Evolutionary conservation across 2,329 filamentous ascomycete genomes (phyloP).

Genomic region (Arthrobotrys musiformis): DNA sequence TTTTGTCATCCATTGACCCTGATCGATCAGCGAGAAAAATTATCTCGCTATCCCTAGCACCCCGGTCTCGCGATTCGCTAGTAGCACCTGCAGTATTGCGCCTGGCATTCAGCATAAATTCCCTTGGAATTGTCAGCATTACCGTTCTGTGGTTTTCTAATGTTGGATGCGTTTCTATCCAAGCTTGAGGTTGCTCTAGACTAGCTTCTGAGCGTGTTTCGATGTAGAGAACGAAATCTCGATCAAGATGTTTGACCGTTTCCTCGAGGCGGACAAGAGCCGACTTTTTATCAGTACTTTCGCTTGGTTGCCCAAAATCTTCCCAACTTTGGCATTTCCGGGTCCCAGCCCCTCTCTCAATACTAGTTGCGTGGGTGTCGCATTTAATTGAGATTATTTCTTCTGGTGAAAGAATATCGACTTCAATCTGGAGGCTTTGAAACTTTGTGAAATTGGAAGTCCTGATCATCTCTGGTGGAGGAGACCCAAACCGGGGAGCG

Average conservation of each 20-base stretch:
- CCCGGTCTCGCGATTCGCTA: no score
- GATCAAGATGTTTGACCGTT: slow-evolving; percentile 55
- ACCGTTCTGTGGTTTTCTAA: slow-evolving; percentile 58
- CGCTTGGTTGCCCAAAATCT: neutral
- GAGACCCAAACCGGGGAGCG: slow-evolving; percentile 58
- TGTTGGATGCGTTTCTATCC: slow-evolving; percentile 59
- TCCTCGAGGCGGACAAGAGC: slow-evolving; percentile 5
- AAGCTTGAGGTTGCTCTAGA: slow-evolving; percentile 56
- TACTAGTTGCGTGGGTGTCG: slow-evolving; percentile 56
- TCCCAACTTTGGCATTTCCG: slow-evolving; percentile 53
- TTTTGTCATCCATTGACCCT: slow-evolving; percentile 65
- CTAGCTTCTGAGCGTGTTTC: slow-evolving; percentile 34
- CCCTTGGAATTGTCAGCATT: slow-evolving; percentile 59
- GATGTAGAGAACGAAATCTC: slow-evolving; percentile 60
- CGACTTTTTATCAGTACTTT: slow-evolving; percentile 6
- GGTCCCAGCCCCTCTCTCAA: slow-evolving; percentile 43
- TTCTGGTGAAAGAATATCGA: slow-evolving; percentile 20
- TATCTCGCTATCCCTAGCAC: slow-evolving; percentile 47
- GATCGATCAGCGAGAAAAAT: slow-evolving; percentile 61
- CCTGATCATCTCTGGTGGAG: slow-evolving; percentile 36
- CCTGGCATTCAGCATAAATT: slow-evolving; percentile 26
- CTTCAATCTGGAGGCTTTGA: slow-evolving; percentile 50
- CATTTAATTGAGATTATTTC: slow-evolving; percentile 55
- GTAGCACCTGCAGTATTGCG: neutral
- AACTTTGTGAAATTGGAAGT: slow-evolving; percentile 31